Conservation (phyloP, 2,329 filamentous ascomycete genomes). For the Trichoderma brevicompactum region DNA sequence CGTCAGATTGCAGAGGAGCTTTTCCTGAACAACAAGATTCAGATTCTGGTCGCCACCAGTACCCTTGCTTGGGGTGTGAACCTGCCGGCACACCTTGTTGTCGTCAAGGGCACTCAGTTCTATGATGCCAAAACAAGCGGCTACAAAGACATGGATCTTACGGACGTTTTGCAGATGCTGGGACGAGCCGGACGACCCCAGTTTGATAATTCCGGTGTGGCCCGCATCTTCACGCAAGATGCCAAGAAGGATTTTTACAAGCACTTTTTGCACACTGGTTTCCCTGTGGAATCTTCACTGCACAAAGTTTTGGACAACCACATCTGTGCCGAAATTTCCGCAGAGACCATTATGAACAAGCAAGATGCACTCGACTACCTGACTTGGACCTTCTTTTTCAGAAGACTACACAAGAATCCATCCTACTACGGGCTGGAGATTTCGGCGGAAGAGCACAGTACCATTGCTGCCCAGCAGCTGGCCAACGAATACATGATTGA, state of each 20-base stretch:
- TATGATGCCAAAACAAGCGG: slow-evolving; percentile 98
- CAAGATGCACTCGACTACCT: slow-evolving; percentile 97
- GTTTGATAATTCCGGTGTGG: slow-evolving; percentile 94
- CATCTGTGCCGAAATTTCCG: slow-evolving; percentile 90
- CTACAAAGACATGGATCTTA: slow-evolving; percentile 98
- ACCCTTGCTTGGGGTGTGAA: slow-evolving; percentile 99
- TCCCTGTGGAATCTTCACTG: slow-evolving; percentile 93
- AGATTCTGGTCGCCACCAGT: slow-evolving; percentile 92
- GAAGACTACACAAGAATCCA: slow-evolving; percentile 94
- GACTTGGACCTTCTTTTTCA: slow-evolving; percentile 99
- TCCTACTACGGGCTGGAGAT: slow-evolving; percentile 97
- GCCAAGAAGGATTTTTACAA: slow-evolving; percentile 99
- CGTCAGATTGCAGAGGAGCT: slow-evolving; percentile 90
- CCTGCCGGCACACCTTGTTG: slow-evolving; percentile 91
- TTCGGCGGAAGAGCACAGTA: slow-evolving; percentile 88
- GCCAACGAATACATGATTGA: slow-evolving; percentile 95
- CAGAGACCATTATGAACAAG: slow-evolving; percentile 89
- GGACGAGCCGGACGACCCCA: slow-evolving; percentile 94
- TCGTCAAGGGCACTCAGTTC: slow-evolving; percentile 97
- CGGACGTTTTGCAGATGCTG: slow-evolving; percentile 97
- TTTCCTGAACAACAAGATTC: slow-evolving; percentile 97
- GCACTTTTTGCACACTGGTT: slow-evolving; percentile 96
- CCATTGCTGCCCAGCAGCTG: slow-evolving; percentile 78
- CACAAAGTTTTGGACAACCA: slow-evolving; percentile 98
- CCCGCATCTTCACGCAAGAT: slow-evolving; percentile 96